A percentile compares a stretch with the other conserved stretches of the same genome.
Evolutionary conservation across 2,329 filamentous ascomycete species (phyloP).

Genomic region (Emmonsiellopsis sp.): DNA sequence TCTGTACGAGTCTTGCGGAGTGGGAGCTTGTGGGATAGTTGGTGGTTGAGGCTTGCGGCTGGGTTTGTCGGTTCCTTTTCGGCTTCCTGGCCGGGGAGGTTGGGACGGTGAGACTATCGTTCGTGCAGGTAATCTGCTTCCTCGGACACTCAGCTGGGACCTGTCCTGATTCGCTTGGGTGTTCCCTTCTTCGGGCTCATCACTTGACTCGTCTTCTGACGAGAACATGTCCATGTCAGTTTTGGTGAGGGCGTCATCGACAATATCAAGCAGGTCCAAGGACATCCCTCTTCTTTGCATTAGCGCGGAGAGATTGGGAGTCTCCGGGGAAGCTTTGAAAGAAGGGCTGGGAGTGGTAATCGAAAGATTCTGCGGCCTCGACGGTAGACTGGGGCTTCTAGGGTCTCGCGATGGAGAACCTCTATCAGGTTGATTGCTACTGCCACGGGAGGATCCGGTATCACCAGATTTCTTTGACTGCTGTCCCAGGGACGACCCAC

Average conservation of each 20-base stretch:
- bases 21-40: slow-evolving; percentile 30
- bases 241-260: slow-evolving; percentile 45
- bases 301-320: slow-evolving; percentile 59
- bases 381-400: background rate
- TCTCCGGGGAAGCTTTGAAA: slow-evolving; percentile 49
- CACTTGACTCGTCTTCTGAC: slow-evolving; percentile 32
- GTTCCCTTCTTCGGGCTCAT: slow-evolving; percentile 22
- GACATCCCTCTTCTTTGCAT: slow-evolving; percentile 54
- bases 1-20: slow-evolving; percentile 15
- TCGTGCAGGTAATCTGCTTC: slow-evolving; percentile 46
- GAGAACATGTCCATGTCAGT: slow-evolving; percentile 31
- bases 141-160: slow-evolving; percentile 17
- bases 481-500: slow-evolving; percentile 9
- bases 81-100: slow-evolving; percentile 46
- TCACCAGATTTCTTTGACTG: slow-evolving; percentile 7
- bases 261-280: slow-evolving; percentile 50
- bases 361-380: background rate
- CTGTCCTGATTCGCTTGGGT: slow-evolving; percentile 11
- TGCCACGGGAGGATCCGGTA: background rate
- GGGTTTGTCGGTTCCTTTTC: slow-evolving; percentile 44
- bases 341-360: slow-evolving; percentile 21
- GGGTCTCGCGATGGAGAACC: background rate
- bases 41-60: slow-evolving; percentile 32
- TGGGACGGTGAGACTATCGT: slow-evolving; percentile 46
- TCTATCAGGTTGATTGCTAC: slow-evolving; percentile 11